Base-by-base conservation (phyloP, 768 basidiomycete genomes). In the Psilocybe cyanescens region DNA sequence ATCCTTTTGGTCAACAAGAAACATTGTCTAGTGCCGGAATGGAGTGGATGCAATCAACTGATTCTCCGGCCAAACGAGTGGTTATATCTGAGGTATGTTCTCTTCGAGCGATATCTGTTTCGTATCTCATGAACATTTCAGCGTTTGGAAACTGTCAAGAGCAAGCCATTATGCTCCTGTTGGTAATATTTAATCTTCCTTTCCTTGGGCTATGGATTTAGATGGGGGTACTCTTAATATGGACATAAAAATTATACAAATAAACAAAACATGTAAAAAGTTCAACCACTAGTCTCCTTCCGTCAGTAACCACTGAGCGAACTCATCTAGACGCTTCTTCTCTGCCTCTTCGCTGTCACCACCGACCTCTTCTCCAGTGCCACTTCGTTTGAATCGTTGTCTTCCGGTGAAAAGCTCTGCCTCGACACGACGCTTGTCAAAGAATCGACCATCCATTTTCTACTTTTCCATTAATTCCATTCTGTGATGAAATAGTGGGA, bases 391-490 rank as follows among this genome's bases (percentile, higher is more conserved):
- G 81, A 91, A 98, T 45, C 87, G 79, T 70, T 95, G 89, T 72
- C 87, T 89, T 52, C 95, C 96, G 29, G 83, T 81, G 72, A 88
- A 96, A 12, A 97, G 78, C 3, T 85, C 84, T 1, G 97, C 97
- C 70, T 92, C 87, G 52, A 99, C 81, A 47, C 85, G 83, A 47
- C 93, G 84, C 11, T 94, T 94, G 29, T 88, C 90, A 70, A 98
- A 99, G 75, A 87, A 97, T 44, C 96, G 83, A 7, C 93, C 93
- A 66, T 96, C 86, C 95, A 98, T 98, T 88, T 90, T 97, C 92
- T 96, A 52, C 9, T 48, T 11, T 11, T 33, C 2, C 3, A 51
- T 62, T 14, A 66, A n/a, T n/a, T n/a, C 9, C 28, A 12, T 46
- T 24, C 29, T 19, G 46, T 31, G 48, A 3, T 55, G 58, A 50